Evolutionary conservation across 352 stramenopile genomes (phyloP), one percentile per base, ranked within the genome.

Genomic region (Paralagenidium karlingii): DNA sequence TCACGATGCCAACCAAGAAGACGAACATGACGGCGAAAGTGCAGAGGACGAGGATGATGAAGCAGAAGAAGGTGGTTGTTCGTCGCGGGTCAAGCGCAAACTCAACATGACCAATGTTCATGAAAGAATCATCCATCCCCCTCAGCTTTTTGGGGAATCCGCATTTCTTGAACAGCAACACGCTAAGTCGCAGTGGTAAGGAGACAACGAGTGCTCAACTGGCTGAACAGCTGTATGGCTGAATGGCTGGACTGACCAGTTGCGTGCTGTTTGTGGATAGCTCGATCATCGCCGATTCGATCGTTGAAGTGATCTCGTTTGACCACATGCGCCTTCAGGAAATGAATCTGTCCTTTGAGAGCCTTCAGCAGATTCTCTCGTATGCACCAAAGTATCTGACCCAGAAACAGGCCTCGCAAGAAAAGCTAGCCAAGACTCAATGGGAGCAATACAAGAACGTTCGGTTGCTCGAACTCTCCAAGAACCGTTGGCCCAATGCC

Each of bases 301-400:
- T 85, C 15, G 68, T 82, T 16, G 71, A 85, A 43, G 67, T 82
- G 38, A 49, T 85, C 18, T 44, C 82, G 2, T 78, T 85, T 28
- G 62, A 82, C 27, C 68, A 85, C 33, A 59, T 73, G 51, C 66
- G 66, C 11, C 51, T 85, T n/a, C 71, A 85, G 42, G 71, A 85
- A 40, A 85, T 85, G 68, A 66, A 78, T 43, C 40, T 85, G 0
- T 41, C 60, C 33, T 40, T 64, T 0, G 66, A 85, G n/a, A 57
- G 78, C 11, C 41, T 82, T 37, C 56, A 58, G 12, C 63, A 80
- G 34, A 60, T 85, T 19, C 52, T 75, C 13, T 53, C 63, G 19
- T 43, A 53, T 24, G 64, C 54, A 3, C 64, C 71, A 0, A 73
- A 82, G 40, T 82, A 76, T 25, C 44, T 78, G 24, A 63, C 70